Evolutionary conservation across 805 yeast species (phyloP).

Genomic region (Wickerhamiella australiensis): DNA sequence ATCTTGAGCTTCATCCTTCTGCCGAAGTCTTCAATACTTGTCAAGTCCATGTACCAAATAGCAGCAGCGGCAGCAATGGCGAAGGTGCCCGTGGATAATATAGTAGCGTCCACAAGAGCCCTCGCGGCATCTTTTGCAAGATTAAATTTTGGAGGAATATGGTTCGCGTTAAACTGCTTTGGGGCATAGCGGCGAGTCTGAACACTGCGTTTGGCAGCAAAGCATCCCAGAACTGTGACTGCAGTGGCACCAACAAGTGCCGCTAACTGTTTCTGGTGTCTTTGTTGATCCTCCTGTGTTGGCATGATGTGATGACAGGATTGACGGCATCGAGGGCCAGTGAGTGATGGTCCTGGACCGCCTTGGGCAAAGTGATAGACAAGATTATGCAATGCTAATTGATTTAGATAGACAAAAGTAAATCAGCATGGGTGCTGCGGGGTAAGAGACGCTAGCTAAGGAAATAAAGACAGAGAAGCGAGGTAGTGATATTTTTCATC

Average conservation of each 20-base stretch:
- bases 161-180: conserved; percentile 68
- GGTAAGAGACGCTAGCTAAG: no score
- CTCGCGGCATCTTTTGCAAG: conserved; percentile 72
- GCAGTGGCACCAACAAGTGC: conserved; percentile 62
- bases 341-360: not conserved
- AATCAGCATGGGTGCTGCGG: no score
- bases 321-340: not conserved
- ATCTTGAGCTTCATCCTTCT: conserved; percentile 47
- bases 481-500: not conserved
- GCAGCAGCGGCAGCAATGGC: conserved; percentile 63
- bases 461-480: not conserved
- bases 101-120: conserved; percentile 72
- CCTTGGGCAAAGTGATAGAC: not conserved
- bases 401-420: not conserved
- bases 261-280: conserved; percentile 54
- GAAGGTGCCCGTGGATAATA: conserved; percentile 58
- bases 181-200: conserved; percentile 63
- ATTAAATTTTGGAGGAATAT: conserved; percentile 71
- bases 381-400: not conserved
- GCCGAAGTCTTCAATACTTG: conserved; percentile 58
- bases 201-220: conserved; percentile 66
- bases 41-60: conserved; percentile 70
- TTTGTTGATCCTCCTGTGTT: not conserved
- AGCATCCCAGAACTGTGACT: conserved; percentile 55
- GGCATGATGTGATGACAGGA: not conserved